Evolutionary conservation across 192 early-diverging fungal species (phyloP).

Genomic region (Paraglomus occultum): DNA sequence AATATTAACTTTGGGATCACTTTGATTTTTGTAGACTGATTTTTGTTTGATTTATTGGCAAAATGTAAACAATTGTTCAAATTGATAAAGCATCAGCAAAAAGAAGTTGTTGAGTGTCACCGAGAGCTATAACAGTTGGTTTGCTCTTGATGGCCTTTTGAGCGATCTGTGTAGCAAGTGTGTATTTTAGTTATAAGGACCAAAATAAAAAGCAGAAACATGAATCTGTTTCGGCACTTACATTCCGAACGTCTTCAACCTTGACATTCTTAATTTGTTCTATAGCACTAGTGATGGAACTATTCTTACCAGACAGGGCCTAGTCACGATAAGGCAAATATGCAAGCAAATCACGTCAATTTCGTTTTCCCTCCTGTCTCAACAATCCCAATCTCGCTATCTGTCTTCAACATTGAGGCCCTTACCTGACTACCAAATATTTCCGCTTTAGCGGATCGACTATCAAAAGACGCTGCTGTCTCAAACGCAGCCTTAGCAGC

Average conservation of each 20-base stretch:
- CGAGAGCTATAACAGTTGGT: conserved; percentile 76
- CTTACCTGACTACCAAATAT: conserved; percentile 48
- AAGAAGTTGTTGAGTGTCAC: conserved; percentile 69
- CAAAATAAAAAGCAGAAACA: background rate
- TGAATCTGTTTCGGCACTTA: conserved; percentile 30
- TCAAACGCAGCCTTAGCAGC: conserved; percentile 64
- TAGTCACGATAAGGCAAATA: conserved; percentile 34
- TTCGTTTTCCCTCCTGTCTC: too few species aligned
- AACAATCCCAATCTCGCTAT: conserved; percentile 21
- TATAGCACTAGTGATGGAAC: conserved; percentile 38
- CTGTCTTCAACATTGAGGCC: conserved; percentile 28
- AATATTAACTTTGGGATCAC: too few species aligned
- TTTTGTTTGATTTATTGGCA: too few species aligned
- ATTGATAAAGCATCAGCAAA: conserved; percentile 68
- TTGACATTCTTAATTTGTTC: conserved; percentile 54
- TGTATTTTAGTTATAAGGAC: background rate
- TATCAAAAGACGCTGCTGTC: conserved; percentile 45
- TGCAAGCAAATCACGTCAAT: conserved; percentile 26
- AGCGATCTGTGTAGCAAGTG: conserved; percentile 47
- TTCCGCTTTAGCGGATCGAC: conserved; percentile 47
- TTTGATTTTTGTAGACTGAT: too few species aligned
- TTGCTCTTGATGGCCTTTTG: conserved; percentile 63
- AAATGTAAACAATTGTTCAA: too few species aligned
- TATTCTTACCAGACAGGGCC: conserved; percentile 37
- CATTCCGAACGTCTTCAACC: conserved; percentile 60